These are phyloP conservation scores for Trichosanthes truncata DNA, from an alignment of 306 rosid species.

Conservation along the genomic window DNA sequence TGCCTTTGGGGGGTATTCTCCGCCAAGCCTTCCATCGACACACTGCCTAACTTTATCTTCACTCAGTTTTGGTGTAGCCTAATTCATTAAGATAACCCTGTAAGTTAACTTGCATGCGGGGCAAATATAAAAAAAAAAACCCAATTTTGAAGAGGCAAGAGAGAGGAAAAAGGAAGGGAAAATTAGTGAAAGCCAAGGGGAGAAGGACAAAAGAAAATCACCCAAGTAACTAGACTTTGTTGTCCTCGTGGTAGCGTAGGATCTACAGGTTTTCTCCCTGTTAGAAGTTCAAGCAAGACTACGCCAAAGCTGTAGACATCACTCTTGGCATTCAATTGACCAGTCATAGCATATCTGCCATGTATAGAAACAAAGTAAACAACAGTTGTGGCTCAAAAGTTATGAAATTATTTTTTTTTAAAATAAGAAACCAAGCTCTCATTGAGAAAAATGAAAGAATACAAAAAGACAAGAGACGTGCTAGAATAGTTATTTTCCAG, in stretches of 20 bases:
- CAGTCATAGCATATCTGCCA: slow-evolving; percentile 16
- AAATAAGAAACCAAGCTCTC: not conserved
- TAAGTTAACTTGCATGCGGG: not conserved
- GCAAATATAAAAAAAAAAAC: not conserved
- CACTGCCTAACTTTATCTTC: slow-evolving; percentile 18
- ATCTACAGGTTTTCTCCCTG: slow-evolving; percentile 17
- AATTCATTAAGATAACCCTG: not conserved
- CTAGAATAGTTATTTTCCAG: not conserved
- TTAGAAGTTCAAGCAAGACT: slow-evolving; percentile 15
- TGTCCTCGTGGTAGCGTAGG: slow-evolving; percentile 16
- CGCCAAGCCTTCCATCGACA: slow-evolving; percentile 14
- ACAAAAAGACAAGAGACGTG: not conserved
- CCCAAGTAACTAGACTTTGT: slow-evolving; percentile 18
- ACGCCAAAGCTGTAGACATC: slow-evolving; percentile 14
- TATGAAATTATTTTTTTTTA: not conserved
- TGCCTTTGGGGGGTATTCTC: slow-evolving; percentile 15
- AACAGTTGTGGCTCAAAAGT: not conserved
- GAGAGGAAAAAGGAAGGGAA: not conserved
- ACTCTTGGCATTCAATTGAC: slow-evolving; percentile 17
- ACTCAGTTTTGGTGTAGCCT: slow-evolving; percentile 15
- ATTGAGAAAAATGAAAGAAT: not conserved
- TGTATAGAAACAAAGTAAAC: not conserved
- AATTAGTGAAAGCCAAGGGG: not conserved
- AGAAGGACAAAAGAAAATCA: not conserved
- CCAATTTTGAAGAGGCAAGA: not conserved